Percentiles rank a stretch among this genome's conserved stretches.
These are phyloP conservation scores for Fusarium sp. DNA, from an alignment of 2,329 filamentous ascomycete genomes.

Conservation along the genomic window DNA sequence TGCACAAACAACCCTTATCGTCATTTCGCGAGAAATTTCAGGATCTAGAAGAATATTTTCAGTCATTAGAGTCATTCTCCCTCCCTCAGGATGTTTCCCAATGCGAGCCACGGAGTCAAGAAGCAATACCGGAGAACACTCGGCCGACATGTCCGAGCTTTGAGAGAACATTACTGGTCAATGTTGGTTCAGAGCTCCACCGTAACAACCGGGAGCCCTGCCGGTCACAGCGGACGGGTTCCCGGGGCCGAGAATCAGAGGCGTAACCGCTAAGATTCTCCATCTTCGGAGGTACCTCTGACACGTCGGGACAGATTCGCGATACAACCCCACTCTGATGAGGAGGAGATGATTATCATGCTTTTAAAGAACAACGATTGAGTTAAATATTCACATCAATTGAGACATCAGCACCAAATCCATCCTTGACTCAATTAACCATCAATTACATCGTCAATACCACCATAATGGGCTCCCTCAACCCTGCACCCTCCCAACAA, in stretches of 20 bases:
- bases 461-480: conserved; percentile 34
- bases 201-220: neutral
- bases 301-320: conserved; percentile 22
- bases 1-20: too few species aligned
- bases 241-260: neutral
- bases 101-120: accelerated
- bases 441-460: neutral
- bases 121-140: neutral
- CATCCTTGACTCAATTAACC: accelerated
- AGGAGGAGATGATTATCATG: conserved; percentile 21
- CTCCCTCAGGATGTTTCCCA: neutral
- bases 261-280: neutral
- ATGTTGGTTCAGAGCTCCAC: accelerated
- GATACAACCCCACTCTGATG: conserved; percentile 37
- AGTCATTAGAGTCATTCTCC: neutral
- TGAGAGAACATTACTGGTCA: neutral
- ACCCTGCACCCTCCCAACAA: conserved; percentile 15
- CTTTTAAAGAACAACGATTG: conserved; percentile 22
- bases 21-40: too few species aligned
- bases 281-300: conserved; percentile 8
- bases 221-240: conserved; percentile 17
- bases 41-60: neutral
- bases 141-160: conserved; percentile 7
- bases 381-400: conserved; percentile 7
- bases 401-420: neutral